Evolutionary conservation across 73 alveolate genomes (phyloP).

Genomic region (Paramecium biaurelia): DNA sequence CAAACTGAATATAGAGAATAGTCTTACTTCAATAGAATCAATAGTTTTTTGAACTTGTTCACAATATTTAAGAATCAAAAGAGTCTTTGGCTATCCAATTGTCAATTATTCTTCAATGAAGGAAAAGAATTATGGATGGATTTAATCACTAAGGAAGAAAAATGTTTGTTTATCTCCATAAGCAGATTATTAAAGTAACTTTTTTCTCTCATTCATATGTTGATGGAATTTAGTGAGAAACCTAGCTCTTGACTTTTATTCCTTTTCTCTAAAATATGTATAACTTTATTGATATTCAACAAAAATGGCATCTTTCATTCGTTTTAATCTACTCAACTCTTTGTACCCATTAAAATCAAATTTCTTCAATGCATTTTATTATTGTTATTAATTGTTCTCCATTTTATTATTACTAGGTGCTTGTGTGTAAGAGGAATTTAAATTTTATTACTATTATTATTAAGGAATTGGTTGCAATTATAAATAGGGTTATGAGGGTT

Average conservation of each 20-base stretch:
- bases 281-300: slow-evolving; percentile 14
- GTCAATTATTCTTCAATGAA: slow-evolving; percentile 5
- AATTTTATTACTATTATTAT: neutral
- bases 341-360: slow-evolving; percentile 1
- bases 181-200: neutral
- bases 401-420: neutral
- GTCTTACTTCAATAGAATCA: neutral
- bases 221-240: slow-evolving; percentile 37
- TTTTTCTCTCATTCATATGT: slow-evolving; percentile 38
- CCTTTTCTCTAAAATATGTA: slow-evolving; percentile 26
- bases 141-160: slow-evolving; percentile 7
- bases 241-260: slow-evolving; percentile 15
- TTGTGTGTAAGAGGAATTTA: neutral
- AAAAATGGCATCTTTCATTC: slow-evolving; percentile 36
- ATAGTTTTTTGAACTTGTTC: neutral
- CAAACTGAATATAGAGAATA: neutral
- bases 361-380: neutral
- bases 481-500: neutral
- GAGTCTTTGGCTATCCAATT: slow-evolving; percentile 2
- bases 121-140: neutral
- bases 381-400: neutral
- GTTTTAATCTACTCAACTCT: slow-evolving; percentile 9
- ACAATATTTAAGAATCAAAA: neutral
- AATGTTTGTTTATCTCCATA: slow-evolving; percentile 2
- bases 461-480: slow-evolving; percentile 16